phyloP scores from a whole-genome alignment of 306 rosid genomes.

The Quercus glauca region DNA sequence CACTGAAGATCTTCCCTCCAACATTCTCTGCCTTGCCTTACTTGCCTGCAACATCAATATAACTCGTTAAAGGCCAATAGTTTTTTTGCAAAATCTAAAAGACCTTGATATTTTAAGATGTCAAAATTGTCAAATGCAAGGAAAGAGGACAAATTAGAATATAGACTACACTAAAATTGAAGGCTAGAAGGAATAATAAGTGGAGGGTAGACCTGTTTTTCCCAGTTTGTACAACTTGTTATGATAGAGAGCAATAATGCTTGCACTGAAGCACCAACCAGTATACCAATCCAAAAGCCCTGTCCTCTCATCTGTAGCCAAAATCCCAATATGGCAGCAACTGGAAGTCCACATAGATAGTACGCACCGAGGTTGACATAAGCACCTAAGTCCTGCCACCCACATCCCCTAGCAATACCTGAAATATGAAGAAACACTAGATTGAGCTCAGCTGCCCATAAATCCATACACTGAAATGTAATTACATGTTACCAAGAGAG shows the following conservation, averaged over 20 bases:
- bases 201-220: constrained; percentile 43
- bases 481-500: neutral
- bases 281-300: constrained; percentile 78
- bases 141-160: neutral
- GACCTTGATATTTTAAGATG: neutral
- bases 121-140: neutral
- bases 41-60: constrained; percentile 49
- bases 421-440: neutral
- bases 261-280: constrained; percentile 52
- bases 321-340: constrained; percentile 51
- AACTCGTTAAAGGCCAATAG: neutral
- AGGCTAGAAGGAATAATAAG: neutral
- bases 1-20: constrained; percentile 27
- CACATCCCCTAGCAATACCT: constrained; percentile 78
- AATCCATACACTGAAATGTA: neutral
- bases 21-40: constrained; percentile 48
- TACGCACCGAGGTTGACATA: constrained; percentile 64
- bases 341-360: constrained; percentile 75
- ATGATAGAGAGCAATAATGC: constrained; percentile 37
- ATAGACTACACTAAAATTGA: neutral
- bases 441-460: neutral
- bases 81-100: neutral
- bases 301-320: constrained; percentile 47
- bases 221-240: constrained; percentile 54
- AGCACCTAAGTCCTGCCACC: constrained; percentile 76